These are phyloP conservation scores for Xylaria cubensis DNA, from an alignment of 495 filamentous ascomycete species.

Conservation along the genomic window DNA sequence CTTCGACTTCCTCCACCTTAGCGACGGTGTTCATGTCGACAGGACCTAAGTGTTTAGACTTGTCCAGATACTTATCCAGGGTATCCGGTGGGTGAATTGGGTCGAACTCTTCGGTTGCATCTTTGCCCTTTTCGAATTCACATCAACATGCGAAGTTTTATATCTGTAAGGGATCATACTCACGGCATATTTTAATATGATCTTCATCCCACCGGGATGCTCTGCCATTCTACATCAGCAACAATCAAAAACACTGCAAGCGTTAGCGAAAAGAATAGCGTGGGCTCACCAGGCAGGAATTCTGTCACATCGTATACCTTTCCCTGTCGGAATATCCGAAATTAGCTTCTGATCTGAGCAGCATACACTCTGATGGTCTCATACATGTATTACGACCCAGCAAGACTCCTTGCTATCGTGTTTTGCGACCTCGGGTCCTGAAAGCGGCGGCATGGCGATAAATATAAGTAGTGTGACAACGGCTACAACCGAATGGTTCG, in stretches of 20 bases:
- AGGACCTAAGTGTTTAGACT: constrained; percentile 85
- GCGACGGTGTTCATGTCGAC: constrained; percentile 90
- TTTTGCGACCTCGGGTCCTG: constrained; percentile 29
- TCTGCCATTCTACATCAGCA: constrained; percentile 49
- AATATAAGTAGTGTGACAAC: background rate
- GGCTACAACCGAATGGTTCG: background rate
- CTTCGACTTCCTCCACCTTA: constrained; percentile 69
- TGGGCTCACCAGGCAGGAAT: constrained; percentile 60
- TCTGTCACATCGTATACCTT: constrained; percentile 84
- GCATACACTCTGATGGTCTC: background rate
- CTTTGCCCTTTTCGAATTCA: constrained; percentile 60
- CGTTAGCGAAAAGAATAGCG: background rate
- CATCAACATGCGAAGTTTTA: background rate
- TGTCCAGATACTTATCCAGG: constrained; percentile 80
- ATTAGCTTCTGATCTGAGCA: background rate
- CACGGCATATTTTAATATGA: constrained; percentile 81
- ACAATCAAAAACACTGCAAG: background rate
- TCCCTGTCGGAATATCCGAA: constrained; percentile 35
- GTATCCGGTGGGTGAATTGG: constrained; percentile 82
- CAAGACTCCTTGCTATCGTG: constrained; percentile 29
- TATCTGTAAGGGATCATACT: background rate
- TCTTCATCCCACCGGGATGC: constrained; percentile 78
- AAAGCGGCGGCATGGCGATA: constrained; percentile 24
- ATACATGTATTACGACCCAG: constrained; percentile 30
- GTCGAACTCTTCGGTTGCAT: constrained; percentile 84